Percentiles rank a stretch among this genome's conserved stretches.
phyloP scores from a whole-genome alignment of 352 stramenopile species.

The Phytophthora fragariae region DNA sequence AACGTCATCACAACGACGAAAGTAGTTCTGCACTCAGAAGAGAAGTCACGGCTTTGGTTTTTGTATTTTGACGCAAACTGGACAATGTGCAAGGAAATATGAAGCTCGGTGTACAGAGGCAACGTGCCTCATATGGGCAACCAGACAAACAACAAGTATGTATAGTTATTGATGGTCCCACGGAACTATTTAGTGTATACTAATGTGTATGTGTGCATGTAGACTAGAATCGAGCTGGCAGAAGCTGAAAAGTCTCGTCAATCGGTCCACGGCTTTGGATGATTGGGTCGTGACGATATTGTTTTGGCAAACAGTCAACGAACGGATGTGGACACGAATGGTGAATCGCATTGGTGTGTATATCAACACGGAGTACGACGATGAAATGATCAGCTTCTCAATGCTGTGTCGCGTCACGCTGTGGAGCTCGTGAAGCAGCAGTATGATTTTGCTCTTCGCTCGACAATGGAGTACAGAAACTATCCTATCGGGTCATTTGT shows the following conservation, averaged over 20 bases:
- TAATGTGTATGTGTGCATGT: too few relatives aligned
- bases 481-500: neutral
- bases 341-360: slow-evolving; percentile 8
- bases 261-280: slow-evolving; percentile 6
- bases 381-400: neutral
- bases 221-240: slow-evolving; percentile 18
- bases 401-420: neutral
- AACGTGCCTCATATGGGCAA: slow-evolving; percentile 19
- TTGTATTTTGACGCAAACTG: slow-evolving; percentile 11
- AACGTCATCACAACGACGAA: slow-evolving; percentile 16
- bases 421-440: slow-evolving; percentile 10
- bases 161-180: too few relatives aligned
- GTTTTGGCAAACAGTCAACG: slow-evolving; percentile 12
- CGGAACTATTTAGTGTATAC: too few relatives aligned
- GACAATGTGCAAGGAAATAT: slow-evolving; percentile 13
- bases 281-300: slow-evolving; percentile 12
- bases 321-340: neutral
- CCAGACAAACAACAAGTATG: slow-evolving; percentile 14
- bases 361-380: slow-evolving; percentile 8
- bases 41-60: neutral
- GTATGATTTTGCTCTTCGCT: slow-evolving; percentile 2
- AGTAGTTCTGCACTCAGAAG: neutral
- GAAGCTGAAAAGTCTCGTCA: slow-evolving; percentile 11
- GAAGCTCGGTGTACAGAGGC: slow-evolving; percentile 5
- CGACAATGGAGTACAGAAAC: neutral